Conservation (phyloP, 805 yeast genomes). For the Torulaspora maleeae region DNA sequence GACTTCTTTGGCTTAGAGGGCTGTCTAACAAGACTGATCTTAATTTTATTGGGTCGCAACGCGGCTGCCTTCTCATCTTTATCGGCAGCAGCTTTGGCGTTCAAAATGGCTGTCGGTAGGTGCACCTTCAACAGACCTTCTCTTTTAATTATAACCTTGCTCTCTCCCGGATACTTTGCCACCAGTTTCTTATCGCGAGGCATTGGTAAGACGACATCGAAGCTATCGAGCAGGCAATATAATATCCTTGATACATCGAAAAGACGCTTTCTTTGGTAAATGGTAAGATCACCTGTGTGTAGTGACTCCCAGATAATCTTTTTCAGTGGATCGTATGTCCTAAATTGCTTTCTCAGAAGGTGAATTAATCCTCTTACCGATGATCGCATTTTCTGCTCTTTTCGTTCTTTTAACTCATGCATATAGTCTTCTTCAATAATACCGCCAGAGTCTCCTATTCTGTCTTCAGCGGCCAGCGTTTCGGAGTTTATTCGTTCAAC, state of each 20-base stretch:
- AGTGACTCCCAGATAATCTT: constrained; percentile 63
- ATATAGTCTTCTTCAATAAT: constrained; percentile 19
- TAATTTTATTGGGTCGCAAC: constrained; percentile 8
- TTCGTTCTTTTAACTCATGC: constrained; percentile 21
- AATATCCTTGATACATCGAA: constrained; percentile 64
- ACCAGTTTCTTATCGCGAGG: constrained; percentile 68
- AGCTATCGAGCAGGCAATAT: constrained; percentile 55
- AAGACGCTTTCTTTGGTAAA: constrained; percentile 56
- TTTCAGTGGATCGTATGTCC: constrained; percentile 51
- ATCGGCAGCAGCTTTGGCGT: constrained; percentile 6
- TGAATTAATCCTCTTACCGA: constrained; percentile 28
- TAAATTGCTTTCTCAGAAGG: constrained; percentile 26
- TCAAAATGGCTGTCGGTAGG: constrained; percentile 22
- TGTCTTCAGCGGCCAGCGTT: constrained; percentile 11
- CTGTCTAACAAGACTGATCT: constrained; percentile 8
- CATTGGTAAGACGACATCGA: constrained; percentile 55
- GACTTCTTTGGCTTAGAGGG: constrained; percentile 9
- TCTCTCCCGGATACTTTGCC: constrained; percentile 51
- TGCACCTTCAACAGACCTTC: constrained; percentile 40
- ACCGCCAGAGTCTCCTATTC: constrained; percentile 23
- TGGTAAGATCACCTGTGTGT: constrained; percentile 54
- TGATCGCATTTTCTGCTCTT: constrained; percentile 25
- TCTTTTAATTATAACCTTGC: constrained; percentile 54
- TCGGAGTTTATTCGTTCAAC: constrained; percentile 25
- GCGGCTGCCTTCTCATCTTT: constrained; percentile 1